Evolutionary conservation across 2,329 filamentous ascomycete species (phyloP).

Genomic region (Didymella arachidicola): DNA sequence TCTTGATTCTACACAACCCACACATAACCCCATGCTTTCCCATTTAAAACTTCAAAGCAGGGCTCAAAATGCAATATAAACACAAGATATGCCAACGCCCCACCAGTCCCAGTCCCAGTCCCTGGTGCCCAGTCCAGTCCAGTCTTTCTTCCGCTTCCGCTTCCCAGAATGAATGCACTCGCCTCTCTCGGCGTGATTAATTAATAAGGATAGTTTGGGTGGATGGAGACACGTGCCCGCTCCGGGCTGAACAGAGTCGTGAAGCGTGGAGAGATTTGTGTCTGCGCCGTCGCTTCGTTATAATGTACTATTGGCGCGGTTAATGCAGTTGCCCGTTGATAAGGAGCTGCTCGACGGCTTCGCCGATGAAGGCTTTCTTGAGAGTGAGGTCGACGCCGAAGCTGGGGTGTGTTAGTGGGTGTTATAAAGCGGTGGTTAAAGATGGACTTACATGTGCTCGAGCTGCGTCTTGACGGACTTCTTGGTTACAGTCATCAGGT

Average conservation of each 20-base stretch:
- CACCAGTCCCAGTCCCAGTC: background rate
- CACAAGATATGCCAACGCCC: too few species aligned
- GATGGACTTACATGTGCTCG: slow-evolving; percentile 68
- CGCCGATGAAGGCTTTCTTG: slow-evolving; percentile 85
- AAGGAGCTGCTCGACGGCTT: slow-evolving; percentile 42
- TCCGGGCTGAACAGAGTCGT: slow-evolving; percentile 20
- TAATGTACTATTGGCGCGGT: background rate
- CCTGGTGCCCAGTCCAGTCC: background rate
- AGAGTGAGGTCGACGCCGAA: slow-evolving; percentile 87
- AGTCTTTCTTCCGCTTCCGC: too few species aligned
- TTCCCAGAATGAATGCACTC: background rate
- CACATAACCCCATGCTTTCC: too few species aligned
- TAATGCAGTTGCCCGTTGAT: slow-evolving; percentile 22
- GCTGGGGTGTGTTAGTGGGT: slow-evolving; percentile 36
- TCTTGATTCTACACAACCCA: too few species aligned
- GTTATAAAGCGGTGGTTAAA: background rate
- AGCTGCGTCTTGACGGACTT: slow-evolving; percentile 96
- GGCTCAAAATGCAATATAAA: too few species aligned
- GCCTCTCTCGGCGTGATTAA: slow-evolving; percentile 7
- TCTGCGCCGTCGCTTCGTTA: slow-evolving; percentile 9
- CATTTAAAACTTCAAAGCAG: too few species aligned
- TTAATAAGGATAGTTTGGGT: slow-evolving; percentile 16
- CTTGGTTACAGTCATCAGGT: slow-evolving; percentile 98
- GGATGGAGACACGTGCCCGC: slow-evolving; percentile 16
- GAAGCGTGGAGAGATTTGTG: slow-evolving; percentile 13